Base-by-base conservation (phyloP, 2,329 filamentous ascomycete genomes). In the Akanthomyces muscarius region DNA sequence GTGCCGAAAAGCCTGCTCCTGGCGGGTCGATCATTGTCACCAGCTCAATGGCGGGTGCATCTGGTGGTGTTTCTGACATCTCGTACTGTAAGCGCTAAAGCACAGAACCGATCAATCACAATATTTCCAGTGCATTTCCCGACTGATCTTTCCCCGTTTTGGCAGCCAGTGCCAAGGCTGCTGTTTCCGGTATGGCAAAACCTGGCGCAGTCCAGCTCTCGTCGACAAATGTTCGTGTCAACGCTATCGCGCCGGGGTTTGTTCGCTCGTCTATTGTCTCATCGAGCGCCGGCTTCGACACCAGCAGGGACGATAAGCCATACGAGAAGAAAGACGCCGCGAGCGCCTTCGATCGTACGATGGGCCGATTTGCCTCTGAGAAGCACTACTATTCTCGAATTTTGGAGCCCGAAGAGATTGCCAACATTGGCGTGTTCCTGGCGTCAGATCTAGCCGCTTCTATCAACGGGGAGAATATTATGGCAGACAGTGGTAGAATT, bases 381-480 rank as follows among this genome's bases (percentile, higher is more conserved):
- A 48, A 47, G n/a, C 63, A 67, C 36, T 68, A 67, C 23, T 67
- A 65, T n/a, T 33, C 64, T 2, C 66, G 66, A 16, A 59, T 65
- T 8, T 23, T 62, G 7, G 65, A 63, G 23, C 66, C 67, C 0
- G 58, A 60, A 1, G 67, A 68, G 42, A 64, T 68, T 51, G 65
- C 67, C 3, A 64, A 30, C 2, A 57, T 68, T 38, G 67, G 66
- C 13, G 62, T 66, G 1, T 68, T 68, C 56, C 36, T 68, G 8
- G 66, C 61, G 2, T 68, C 66, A 2, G 60, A 66, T 21, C 23
- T 66, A 2, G 23, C 61, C 1, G 62, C 64, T 5, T 63, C 65
- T 1, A 50, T 68, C 5, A 67, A 68, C 51, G 65, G 55, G 1
- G 64, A 68, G 36, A 66, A 63, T n/a, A 68, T 68, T 48, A 53